Evolutionary conservation across 2,329 filamentous ascomycete genomes (phyloP), one percentile per base, ranked within the genome.

Genomic region (Hymenoscyphus scutula): DNA sequence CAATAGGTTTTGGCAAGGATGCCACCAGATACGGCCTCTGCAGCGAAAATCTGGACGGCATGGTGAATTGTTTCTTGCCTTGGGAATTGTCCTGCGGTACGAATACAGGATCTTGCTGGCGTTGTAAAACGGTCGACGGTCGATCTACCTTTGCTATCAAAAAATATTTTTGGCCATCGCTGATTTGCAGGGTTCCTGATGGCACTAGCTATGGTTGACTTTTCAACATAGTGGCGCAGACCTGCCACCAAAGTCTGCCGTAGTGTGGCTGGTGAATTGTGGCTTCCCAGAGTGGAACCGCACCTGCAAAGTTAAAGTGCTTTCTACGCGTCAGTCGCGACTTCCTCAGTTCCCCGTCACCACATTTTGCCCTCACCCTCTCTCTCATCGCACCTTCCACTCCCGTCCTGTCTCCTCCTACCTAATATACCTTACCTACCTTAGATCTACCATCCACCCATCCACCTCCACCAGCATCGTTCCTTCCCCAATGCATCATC

Each of bases 1-100:
- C 83, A 57, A 88, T 78, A 2, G 85, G 84, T 51, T 80, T 77
- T 11, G 86, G 85, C 54, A 89, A 77, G 8, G 83, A 77, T 37
- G 85, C 83, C 66, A 89, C 77, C 63, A 87, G 81, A 71, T 85
- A 87, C n/a, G 86, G 86, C 76, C 82, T 82, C 72, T 88, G 84
- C 61, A 89, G 81, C 65, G 83, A 82, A 70, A 87, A 85, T 66
- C 83, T 82, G 53, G 72, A 71, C 38, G 74, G 70, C 74, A 75
- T 75, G n/a, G 48, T 67, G 61, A 15, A 38, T 45, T n/a, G 51
- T 29, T 61, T 25, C 56, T 11, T 54, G 38, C 59, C 65, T 37
- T 45, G 55, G 59, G n/a, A 30, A 37, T 45, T 60, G 54, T 58
- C 64, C 30, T 15, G 34, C 29, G 55, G 48, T 56, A 51, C 45